Conservation (phyloP, 78 protist species). For the Dictyostelium firmibasis region DNA sequence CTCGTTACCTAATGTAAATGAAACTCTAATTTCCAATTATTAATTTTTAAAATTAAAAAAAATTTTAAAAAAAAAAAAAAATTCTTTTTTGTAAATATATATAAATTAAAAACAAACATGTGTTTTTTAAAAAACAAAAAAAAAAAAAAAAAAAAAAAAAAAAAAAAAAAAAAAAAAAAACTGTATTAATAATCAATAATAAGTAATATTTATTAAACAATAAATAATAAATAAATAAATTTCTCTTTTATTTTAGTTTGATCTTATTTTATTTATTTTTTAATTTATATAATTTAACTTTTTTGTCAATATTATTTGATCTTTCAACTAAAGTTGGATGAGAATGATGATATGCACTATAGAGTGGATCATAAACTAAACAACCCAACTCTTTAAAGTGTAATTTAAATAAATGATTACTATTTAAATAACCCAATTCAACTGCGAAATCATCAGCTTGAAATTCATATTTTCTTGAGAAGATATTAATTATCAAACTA, state of each 20-base stretch:
- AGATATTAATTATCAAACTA: constrained; percentile 20
- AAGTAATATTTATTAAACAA: too few species aligned
- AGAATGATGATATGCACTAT: constrained; percentile 57
- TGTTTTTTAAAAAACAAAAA: too few species aligned
- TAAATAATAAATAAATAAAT: too few species aligned
- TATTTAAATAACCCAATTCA: constrained; percentile 19
- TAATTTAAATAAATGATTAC: constrained; percentile 34
- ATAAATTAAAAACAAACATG: too few species aligned
- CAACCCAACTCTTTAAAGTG: constrained; percentile 33
- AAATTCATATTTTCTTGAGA: constrained; percentile 84
- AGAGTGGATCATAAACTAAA: constrained; percentile 47
- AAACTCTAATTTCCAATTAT: too few species aligned
- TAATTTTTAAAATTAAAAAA: too few species aligned
- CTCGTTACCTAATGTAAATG: too few species aligned
- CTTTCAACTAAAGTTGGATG: constrained; percentile 79
- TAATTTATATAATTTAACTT: background rate
- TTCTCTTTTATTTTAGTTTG: background rate
- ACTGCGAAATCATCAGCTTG: constrained; percentile 80
- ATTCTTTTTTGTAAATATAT: too few species aligned
- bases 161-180: too few species aligned
- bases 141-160: too few species aligned
- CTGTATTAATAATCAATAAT: too few species aligned
- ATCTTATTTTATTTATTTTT: background rate
- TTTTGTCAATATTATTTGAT: constrained; percentile 6
- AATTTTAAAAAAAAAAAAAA: too few species aligned